These are phyloP conservation scores for Chrysosphaeria jannelii DNA, from an alignment of 2,329 filamentous ascomycete genomes.

Conservation along the genomic window DNA sequence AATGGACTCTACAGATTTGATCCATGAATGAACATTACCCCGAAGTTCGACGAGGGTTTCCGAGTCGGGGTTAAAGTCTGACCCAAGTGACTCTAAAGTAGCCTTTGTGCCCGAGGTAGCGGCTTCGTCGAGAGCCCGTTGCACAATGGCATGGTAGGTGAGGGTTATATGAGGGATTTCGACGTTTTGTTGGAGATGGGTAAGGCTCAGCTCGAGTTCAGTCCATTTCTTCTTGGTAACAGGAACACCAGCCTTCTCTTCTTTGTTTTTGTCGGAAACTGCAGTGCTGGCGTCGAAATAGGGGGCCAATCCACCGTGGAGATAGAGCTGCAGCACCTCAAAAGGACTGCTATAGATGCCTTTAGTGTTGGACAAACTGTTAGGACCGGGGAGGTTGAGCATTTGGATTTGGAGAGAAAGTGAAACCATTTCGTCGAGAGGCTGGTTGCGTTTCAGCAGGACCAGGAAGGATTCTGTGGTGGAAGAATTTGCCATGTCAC, in stretches of 20 bases:
- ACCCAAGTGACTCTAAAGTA: conserved; percentile 48
- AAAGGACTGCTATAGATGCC: conserved; percentile 53
- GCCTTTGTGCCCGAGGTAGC: conserved; percentile 33
- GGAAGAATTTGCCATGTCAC: conserved; percentile 50
- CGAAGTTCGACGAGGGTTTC: conserved; percentile 83
- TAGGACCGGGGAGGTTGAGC: conserved; percentile 65
- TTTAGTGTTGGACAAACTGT: conserved; percentile 36
- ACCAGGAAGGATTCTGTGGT: conserved; percentile 68
- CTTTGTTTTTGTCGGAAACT: conserved; percentile 41
- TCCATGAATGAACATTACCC: conserved; percentile 87
- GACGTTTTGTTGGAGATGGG: conserved; percentile 88
- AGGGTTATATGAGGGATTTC: conserved; percentile 85
- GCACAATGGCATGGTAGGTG: conserved; percentile 66
- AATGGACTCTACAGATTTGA: conserved; percentile 90
- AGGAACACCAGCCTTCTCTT: conserved; percentile 79
- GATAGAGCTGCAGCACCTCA: conserved; percentile 70
- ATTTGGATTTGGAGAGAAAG: conserved; percentile 76
- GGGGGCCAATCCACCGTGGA: conserved; percentile 73
- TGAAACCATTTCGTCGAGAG: conserved; percentile 57
- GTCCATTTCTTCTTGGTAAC: conserved; percentile 95
- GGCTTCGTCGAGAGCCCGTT: conserved; percentile 56
- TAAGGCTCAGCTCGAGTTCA: conserved; percentile 67
- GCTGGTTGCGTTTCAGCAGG: conserved; percentile 65
- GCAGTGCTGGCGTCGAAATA: conserved; percentile 89
- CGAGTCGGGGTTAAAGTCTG: conserved; percentile 55